phyloP scores from a whole-genome alignment of 176 grass and related monocot species.

The Elymus sibiricus region DNA sequence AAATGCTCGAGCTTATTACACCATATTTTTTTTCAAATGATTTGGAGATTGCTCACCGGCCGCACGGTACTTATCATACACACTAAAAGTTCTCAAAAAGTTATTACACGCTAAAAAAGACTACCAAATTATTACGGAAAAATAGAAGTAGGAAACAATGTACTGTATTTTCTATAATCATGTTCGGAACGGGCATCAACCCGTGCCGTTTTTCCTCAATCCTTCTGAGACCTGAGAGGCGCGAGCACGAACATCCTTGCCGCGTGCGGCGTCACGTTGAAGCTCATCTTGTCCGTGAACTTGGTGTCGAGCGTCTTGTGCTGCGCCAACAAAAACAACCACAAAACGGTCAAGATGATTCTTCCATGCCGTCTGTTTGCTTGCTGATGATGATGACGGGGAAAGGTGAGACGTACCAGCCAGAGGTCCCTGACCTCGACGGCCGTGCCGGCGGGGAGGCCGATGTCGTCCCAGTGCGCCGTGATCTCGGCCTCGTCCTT shows the following conservation, averaged over 20 bases:
- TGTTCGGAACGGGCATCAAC: too few relatives aligned
- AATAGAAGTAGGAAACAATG: too few relatives aligned
- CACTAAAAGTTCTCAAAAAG: too few relatives aligned
- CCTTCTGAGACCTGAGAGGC: constrained; percentile 19
- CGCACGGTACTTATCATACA: too few relatives aligned
- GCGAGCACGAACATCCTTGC: constrained; percentile 73
- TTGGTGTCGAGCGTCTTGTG: constrained; percentile 2
- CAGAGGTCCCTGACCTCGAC: constrained; percentile 71
- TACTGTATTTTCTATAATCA: constrained; percentile 32
- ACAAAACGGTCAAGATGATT: neutral
- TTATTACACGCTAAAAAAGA: too few relatives aligned
- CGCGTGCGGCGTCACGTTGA: constrained; percentile 47
- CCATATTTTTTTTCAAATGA: neutral
- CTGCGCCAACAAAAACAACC: neutral
- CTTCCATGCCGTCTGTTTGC: neutral
- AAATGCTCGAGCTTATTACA: too few relatives aligned
- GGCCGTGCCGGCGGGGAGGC: constrained; percentile 51
- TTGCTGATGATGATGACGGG: neutral
- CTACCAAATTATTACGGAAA: too few relatives aligned
- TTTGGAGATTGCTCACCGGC: too few relatives aligned
- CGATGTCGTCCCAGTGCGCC: constrained; percentile 69
- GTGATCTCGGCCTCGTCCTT: constrained; percentile 34
- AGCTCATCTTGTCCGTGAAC: constrained; percentile 52
- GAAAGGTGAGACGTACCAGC: constrained; percentile 40
- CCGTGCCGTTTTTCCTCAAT: neutral